A percentile compares a stretch with the other conserved stretches of the same genome.
These are phyloP conservation scores for Funneliformis geosporum DNA, from an alignment of 192 early-diverging fungal genomes.

Conservation along the genomic window DNA sequence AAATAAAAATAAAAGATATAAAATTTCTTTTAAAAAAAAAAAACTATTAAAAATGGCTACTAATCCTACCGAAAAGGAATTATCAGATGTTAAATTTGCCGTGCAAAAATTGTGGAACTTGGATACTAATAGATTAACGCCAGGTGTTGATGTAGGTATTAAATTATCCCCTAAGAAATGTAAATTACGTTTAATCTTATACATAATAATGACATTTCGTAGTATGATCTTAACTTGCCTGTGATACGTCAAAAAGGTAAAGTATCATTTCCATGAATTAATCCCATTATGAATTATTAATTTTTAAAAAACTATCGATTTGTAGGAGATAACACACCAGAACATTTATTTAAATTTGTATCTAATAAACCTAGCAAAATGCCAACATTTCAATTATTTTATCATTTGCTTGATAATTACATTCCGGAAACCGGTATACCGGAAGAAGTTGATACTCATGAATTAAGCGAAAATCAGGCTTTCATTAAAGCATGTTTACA, in stretches of 20 bases:
- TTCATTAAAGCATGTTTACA: slow-evolving; percentile 9
- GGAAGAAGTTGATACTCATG: slow-evolving; percentile 9
- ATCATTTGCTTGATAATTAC: slow-evolving; percentile 31
- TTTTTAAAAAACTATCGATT: not conserved
- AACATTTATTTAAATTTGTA: slow-evolving; percentile 5
- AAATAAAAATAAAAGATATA: not conserved
- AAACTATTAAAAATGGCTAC: not conserved
- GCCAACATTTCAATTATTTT: slow-evolving; percentile 20
- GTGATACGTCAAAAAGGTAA: not conserved
- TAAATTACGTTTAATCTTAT: not conserved
- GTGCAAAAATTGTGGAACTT: slow-evolving; percentile 21
- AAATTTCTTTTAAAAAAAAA: not conserved
- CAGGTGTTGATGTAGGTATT: slow-evolving; percentile 21
- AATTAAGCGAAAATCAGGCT: slow-evolving; percentile 17
- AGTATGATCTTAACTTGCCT: slow-evolving; percentile 17
- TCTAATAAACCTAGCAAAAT: not conserved
- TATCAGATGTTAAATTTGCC: slow-evolving; percentile 1
- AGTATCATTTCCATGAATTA: not conserved
- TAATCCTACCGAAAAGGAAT: slow-evolving; percentile 13
- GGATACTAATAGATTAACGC: slow-evolving; percentile 22
- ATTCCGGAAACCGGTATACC: slow-evolving; percentile 29
- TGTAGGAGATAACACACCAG: not conserved
- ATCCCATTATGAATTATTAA: not conserved
- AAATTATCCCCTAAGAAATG: not conserved
- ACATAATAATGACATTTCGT: not conserved